Evolutionary conservation across 208 protist species (phyloP).

Genomic region (Trypanosoma caninum): DNA sequence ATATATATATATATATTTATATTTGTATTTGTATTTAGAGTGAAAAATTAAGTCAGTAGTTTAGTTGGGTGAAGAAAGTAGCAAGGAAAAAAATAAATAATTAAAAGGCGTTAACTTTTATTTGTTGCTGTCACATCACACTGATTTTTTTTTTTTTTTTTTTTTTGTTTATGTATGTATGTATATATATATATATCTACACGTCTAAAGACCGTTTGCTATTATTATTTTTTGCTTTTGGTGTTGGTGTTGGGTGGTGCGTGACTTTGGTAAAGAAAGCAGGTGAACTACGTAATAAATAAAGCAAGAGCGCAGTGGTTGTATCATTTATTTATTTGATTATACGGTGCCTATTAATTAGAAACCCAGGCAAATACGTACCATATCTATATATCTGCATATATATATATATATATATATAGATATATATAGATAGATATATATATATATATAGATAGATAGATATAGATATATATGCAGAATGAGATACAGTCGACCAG

Average conservation of each 20-base stretch:
- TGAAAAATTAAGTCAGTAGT: too few relatives aligned
- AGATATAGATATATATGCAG: background rate
- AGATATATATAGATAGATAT: background rate
- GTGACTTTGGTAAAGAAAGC: too few relatives aligned
- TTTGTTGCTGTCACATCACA: too few relatives aligned
- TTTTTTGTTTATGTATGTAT: conserved; percentile 1
- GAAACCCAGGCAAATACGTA: too few relatives aligned
- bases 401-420: background rate
- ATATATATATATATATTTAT: too few relatives aligned
- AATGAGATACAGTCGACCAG: background rate
- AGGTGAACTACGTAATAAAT: too few relatives aligned
- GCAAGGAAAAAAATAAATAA: background rate
- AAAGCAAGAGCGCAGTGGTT: too few relatives aligned
- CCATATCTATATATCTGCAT: too few relatives aligned
- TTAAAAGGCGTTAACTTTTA: too few relatives aligned
- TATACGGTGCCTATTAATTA: too few relatives aligned
- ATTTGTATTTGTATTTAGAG: too few relatives aligned
- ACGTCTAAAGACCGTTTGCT: background rate
- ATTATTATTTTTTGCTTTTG: conserved; percentile 22
- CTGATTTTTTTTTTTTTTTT: background rate
- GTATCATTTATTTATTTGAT: too few relatives aligned
- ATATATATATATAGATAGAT: background rate
- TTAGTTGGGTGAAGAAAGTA: background rate
- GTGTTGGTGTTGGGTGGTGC: background rate
- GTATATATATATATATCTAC: conserved; percentile 2